A percentile compares a stretch with the other conserved stretches of the same genome.
Conservation (phyloP, 495 filamentous ascomycete species). For the Neurospora tetraspora region DNA sequence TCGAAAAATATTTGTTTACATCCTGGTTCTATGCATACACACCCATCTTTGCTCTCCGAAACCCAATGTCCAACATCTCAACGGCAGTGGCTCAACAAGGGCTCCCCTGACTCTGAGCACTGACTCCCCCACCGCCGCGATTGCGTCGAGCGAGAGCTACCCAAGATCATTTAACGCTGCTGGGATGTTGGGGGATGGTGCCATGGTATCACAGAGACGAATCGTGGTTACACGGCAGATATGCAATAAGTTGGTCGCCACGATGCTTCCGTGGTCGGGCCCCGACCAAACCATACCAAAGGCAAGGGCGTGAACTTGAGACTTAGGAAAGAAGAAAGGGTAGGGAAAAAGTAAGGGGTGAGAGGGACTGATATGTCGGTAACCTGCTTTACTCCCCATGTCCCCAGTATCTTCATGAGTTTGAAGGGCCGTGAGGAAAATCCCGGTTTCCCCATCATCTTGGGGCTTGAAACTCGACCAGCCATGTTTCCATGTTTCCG, state of each 20-base stretch:
- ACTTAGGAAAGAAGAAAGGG: not conserved
- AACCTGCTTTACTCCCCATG: not conserved
- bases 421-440: not conserved
- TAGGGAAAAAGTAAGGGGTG: not conserved
- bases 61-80: not conserved
- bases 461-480: not conserved
- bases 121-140: not conserved
- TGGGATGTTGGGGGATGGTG: not conserved
- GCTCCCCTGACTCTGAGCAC: not conserved
- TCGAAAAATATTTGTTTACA: not conserved
- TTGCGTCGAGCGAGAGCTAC: not conserved
- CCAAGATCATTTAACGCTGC: not conserved
- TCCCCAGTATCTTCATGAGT: not conserved
- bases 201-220: not conserved
- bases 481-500: not conserved
- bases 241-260: not conserved
- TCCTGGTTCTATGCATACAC: not conserved
- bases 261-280: not conserved
- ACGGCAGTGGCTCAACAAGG: not conserved
- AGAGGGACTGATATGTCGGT: not conserved
- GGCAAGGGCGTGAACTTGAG: not conserved
- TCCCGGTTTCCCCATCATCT: not conserved
- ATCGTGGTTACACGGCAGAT: not conserved
- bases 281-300: not conserved
- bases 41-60: too few species aligned